Percentiles rank a stretch among this genome's conserved stretches.
Conservation (phyloP, 1,284 basidiomycete genomes). For the Rhodotorula sp. region DNA sequence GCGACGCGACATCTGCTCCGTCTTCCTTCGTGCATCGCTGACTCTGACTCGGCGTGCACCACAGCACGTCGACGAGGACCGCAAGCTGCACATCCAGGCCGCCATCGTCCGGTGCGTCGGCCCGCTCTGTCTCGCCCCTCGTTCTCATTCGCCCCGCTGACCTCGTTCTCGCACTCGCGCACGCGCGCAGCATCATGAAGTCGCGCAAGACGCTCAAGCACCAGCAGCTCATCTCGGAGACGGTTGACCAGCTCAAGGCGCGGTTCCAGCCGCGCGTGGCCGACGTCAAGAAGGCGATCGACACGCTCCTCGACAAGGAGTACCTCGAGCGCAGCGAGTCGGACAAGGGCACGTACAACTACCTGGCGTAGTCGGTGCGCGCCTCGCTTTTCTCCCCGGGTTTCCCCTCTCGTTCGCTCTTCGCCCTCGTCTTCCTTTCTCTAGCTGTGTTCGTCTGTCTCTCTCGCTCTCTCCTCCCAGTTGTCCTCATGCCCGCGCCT, state of each 20-base stretch:
- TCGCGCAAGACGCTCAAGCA: conserved; percentile 91
- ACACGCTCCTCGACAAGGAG: conserved; percentile 93
- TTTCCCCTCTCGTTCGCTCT: too few species aligned
- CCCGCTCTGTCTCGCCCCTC: background rate
- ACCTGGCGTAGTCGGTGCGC: background rate
- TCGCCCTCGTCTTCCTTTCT: too few species aligned
- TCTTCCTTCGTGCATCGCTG: background rate
- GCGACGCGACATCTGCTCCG: too few species aligned
- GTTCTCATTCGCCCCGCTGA: background rate
- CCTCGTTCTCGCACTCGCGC: background rate
- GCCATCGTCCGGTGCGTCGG: conserved; percentile 82
- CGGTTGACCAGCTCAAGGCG: conserved; percentile 80
- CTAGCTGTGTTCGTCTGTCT: too few species aligned
- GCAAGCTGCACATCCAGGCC: conserved; percentile 95
- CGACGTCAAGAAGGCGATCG: conserved; percentile 87
- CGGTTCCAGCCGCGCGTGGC: conserved; percentile 87
- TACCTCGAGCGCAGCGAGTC: conserved; percentile 51
- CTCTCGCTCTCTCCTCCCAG: too few species aligned
- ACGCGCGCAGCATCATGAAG: conserved; percentile 80
- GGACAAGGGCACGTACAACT: conserved; percentile 32
- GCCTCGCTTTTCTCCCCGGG: background rate
- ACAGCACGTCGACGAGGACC: conserved; percentile 81
- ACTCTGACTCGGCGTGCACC: background rate
- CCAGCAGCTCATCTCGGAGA: conserved; percentile 88
- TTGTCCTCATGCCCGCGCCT: too few species aligned